Evolutionary conservation across 495 filamentous ascomycete genomes (phyloP).

Genomic region (Penicillium simplicissimum): DNA sequence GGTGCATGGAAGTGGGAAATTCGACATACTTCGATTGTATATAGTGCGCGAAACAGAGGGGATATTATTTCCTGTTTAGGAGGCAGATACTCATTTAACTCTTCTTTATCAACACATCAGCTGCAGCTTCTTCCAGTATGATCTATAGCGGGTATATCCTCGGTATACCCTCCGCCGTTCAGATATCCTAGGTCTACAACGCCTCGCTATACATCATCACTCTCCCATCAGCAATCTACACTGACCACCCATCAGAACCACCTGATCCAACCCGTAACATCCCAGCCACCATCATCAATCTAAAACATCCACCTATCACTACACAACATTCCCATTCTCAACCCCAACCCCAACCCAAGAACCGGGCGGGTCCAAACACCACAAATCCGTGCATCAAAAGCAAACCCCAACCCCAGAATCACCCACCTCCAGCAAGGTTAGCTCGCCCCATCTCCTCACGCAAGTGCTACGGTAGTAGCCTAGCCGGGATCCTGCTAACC

Average conservation of each 20-base stretch:
- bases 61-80: background rate
- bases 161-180: background rate
- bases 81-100: background rate
- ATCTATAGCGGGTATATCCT: background rate
- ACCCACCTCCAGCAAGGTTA: background rate
- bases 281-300: no score
- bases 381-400: background rate
- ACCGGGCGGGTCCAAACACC: background rate
- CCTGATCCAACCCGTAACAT: no score
- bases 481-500: background rate
- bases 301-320: no score
- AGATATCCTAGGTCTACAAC: background rate
- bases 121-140: background rate
- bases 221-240: background rate
- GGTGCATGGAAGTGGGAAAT: background rate
- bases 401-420: background rate
- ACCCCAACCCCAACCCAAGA: no score
- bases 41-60: background rate
- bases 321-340: no score
- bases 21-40: background rate
- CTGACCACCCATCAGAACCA: no score
- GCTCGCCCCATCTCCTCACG: background rate
- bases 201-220: background rate
- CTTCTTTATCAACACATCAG: background rate
- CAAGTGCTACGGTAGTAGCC: background rate